phyloP scores from a whole-genome alignment of 2,329 filamentous ascomycete species.

The Botryotinia convoluta region DNA sequence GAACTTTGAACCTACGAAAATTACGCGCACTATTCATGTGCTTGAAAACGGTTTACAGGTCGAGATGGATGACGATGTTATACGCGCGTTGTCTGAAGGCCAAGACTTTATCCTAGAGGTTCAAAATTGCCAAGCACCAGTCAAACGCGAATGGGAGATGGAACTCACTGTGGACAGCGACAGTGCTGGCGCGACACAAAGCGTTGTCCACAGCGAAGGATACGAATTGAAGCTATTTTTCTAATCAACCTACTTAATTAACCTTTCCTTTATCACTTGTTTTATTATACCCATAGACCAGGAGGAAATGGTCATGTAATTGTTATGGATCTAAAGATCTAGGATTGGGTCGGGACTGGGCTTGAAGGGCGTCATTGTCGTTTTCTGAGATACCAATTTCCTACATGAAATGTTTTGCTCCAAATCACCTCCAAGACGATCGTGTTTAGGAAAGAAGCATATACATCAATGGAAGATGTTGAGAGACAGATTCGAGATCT shows the following conservation, averaged over 20 bases:
- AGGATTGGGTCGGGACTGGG: conserved; percentile 13
- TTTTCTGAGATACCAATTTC: conserved; percentile 19
- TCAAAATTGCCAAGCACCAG: conserved; percentile 32
- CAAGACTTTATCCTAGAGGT: conserved; percentile 75
- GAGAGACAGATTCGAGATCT: not conserved
- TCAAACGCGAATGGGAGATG: conserved; percentile 63
- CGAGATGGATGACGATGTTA: conserved; percentile 85
- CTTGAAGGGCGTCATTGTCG: conserved; percentile 18
- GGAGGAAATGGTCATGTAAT: conserved; percentile 34
- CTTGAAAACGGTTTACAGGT: conserved; percentile 75
- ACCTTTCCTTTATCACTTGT: conserved; percentile 19
- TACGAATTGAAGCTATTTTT: conserved; percentile 40
- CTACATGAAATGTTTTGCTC: conserved; percentile 8
- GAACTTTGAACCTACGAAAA: conserved; percentile 68
- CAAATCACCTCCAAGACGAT: conserved; percentile 4
- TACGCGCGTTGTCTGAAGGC: conserved; percentile 79
- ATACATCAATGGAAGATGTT: not conserved
- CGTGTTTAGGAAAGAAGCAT: not conserved
- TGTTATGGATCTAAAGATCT: conserved; percentile 27
- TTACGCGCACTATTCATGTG: conserved; percentile 69
- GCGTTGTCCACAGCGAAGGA: conserved; percentile 33
- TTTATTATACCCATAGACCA: conserved; percentile 32
- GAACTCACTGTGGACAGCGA: conserved; percentile 42
- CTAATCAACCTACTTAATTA: conserved; percentile 32
- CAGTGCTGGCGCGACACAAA: conserved; percentile 28